A percentile compares a stretch with the other conserved stretches of the same genome.
Evolutionary conservation across 305 asterid genomes (phyloP).

Genomic region (Coffea humblotiana): DNA sequence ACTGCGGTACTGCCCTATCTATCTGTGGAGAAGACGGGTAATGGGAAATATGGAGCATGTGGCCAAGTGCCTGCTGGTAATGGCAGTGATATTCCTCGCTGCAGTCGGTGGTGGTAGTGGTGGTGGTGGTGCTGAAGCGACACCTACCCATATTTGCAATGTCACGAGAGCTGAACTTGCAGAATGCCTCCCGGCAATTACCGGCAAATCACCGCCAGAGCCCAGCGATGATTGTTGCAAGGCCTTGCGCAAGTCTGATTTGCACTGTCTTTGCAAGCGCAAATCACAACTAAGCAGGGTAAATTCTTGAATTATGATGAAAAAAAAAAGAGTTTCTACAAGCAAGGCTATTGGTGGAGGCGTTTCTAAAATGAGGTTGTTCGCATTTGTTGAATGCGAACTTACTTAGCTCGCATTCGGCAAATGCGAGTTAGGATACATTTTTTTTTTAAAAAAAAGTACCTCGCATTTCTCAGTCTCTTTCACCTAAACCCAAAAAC

Average conservation of each 20-base stretch:
- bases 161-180: constrained; percentile 39
- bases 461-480: too few relatives aligned
- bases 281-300: constrained; percentile 36
- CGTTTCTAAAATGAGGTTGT: too few relatives aligned
- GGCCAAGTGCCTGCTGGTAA: constrained; percentile 9
- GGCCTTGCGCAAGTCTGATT: constrained; percentile 37
- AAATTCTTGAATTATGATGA: too few relatives aligned
- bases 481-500: too few relatives aligned
- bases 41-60: background rate
- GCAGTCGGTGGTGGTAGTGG: constrained; percentile 7
- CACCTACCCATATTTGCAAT: constrained; percentile 32
- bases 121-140: background rate
- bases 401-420: too few relatives aligned
- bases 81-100: background rate
- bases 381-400: too few relatives aligned
- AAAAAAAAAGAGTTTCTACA: too few relatives aligned
- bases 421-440: too few relatives aligned
- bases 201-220: constrained; percentile 36
- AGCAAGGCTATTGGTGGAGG: too few relatives aligned
- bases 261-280: constrained; percentile 45
- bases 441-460: too few relatives aligned
- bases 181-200: constrained; percentile 48
- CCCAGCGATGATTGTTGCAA: constrained; percentile 47
- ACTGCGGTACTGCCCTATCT: too few relatives aligned
- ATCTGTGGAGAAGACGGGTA: background rate